phyloP scores from a whole-genome alignment of 2,329 filamentous ascomycete species.

The Colletotrichum sp. region DNA sequence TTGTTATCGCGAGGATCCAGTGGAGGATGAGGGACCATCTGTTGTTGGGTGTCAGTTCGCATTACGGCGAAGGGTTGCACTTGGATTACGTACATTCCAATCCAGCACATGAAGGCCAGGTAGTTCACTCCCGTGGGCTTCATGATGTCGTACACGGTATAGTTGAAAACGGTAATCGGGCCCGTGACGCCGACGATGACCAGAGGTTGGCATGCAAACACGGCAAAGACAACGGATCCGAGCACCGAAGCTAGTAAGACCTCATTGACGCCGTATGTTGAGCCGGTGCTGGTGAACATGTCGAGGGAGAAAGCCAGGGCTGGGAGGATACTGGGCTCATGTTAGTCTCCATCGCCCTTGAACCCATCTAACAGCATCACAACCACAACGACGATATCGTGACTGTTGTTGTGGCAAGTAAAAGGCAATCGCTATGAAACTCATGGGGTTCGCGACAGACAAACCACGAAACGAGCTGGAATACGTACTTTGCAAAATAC shows the following conservation, averaged over 20 bases:
- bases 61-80: rapidly evolving
- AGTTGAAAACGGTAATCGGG: slow-evolving; percentile 95
- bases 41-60: not conserved
- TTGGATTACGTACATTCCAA: slow-evolving; percentile 67
- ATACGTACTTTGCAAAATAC: slow-evolving; percentile 87
- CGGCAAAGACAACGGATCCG: slow-evolving; percentile 79
- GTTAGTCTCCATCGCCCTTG: slow-evolving; percentile 11
- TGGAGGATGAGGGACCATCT: slow-evolving; percentile 87
- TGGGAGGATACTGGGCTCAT: slow-evolving; percentile 72
- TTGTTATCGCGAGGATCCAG: slow-evolving; percentile 82
- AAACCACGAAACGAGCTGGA: not conserved
- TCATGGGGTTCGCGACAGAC: not conserved
- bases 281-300: slow-evolving; percentile 88
- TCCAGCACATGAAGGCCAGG: slow-evolving; percentile 90
- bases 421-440: not conserved
- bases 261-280: slow-evolving; percentile 89
- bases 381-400: not conserved
- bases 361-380: not conserved
- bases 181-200: slow-evolving; percentile 91
- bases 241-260: slow-evolving; percentile 86
- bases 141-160: slow-evolving; percentile 92
- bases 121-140: slow-evolving; percentile 78
- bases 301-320: slow-evolving; percentile 89
- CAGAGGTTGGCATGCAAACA: slow-evolving; percentile 82
- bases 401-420: not conserved